Evolutionary conservation across 306 rosid species (phyloP).

Genomic region (Inga oerstediana): DNA sequence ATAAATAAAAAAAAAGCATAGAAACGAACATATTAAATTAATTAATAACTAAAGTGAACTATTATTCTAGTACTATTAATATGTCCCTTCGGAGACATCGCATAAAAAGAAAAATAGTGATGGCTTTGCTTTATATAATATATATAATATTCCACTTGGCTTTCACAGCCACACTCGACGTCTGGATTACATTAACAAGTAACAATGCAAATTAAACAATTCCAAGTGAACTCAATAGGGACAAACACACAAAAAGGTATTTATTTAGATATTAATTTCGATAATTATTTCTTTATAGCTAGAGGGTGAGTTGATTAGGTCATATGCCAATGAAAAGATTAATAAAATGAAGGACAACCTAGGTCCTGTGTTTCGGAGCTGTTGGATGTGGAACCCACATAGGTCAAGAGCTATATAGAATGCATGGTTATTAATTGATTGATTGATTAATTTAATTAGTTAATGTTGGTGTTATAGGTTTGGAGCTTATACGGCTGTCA

Average conservation of each 20-base stretch:
- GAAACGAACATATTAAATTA: not conserved
- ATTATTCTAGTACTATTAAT: not conserved
- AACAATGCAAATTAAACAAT: not conserved
- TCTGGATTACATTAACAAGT: not conserved
- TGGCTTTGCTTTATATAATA: not conserved
- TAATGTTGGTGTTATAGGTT: not conserved
- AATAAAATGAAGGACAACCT: not conserved
- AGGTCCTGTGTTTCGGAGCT: not conserved
- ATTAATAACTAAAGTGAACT: not conserved
- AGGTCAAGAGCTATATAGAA: not conserved
- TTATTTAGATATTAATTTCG: not conserved
- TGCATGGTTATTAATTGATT: not conserved
- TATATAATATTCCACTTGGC: slow-evolving; percentile 12
- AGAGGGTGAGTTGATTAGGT: not conserved
- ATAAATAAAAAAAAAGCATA: not conserved
- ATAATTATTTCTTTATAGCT: too few relatives aligned
- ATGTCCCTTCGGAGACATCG: not conserved
- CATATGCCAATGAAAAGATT: not conserved
- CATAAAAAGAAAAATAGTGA: not conserved
- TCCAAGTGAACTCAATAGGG: slow-evolving; percentile 23
- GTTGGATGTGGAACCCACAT: not conserved
- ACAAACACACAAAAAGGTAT: not conserved
- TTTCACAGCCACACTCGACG: not conserved
- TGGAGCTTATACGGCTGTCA: not conserved
- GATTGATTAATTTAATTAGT: not conserved